These are phyloP conservation scores for Pneumocystis carinii DNA, from an alignment of 1,139 yeast species.

Conservation along the genomic window DNA sequence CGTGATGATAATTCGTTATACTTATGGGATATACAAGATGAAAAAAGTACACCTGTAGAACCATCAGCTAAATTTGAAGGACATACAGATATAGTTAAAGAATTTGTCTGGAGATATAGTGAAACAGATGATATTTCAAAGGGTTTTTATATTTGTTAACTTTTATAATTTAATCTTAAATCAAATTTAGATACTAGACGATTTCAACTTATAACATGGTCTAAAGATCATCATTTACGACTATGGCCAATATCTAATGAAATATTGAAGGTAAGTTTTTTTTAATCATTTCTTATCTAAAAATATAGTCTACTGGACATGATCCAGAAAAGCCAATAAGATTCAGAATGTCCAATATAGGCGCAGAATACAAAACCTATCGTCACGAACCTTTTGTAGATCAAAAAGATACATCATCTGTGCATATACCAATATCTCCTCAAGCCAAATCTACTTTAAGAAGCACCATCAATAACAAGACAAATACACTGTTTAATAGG, in stretches of 20 bases:
- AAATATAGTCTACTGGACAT: slow-evolving; percentile 35
- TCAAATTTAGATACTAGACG: slow-evolving; percentile 51
- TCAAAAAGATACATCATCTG: not conserved
- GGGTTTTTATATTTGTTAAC: not conserved
- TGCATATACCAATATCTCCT: not conserved
- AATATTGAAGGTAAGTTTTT: slow-evolving; percentile 28
- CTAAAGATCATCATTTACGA: slow-evolving; percentile 69
- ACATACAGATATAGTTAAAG: slow-evolving; percentile 71
- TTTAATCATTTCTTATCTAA: not conserved
- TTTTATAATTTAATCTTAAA: not conserved
- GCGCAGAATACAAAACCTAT: slow-evolving; percentile 36
- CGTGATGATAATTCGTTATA: slow-evolving; percentile 70
- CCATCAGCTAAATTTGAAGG: slow-evolving; percentile 55
- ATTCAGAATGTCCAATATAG: slow-evolving; percentile 26
- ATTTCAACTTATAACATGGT: slow-evolving; percentile 86
- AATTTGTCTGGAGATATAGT: slow-evolving; percentile 19
- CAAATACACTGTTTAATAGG: not conserved
- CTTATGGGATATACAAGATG: slow-evolving; percentile 27
- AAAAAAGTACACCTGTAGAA: slow-evolving; percentile 21
- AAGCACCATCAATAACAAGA: not conserved
- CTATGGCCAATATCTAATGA: slow-evolving; percentile 63
- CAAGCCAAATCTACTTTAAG: not conserved
- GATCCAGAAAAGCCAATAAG: slow-evolving; percentile 29
- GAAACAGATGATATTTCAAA: not conserved
- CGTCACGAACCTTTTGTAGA: slow-evolving; percentile 34